phyloP scores from a whole-genome alignment of 257 asterid genomes.

The Petrea volubilis region DNA sequence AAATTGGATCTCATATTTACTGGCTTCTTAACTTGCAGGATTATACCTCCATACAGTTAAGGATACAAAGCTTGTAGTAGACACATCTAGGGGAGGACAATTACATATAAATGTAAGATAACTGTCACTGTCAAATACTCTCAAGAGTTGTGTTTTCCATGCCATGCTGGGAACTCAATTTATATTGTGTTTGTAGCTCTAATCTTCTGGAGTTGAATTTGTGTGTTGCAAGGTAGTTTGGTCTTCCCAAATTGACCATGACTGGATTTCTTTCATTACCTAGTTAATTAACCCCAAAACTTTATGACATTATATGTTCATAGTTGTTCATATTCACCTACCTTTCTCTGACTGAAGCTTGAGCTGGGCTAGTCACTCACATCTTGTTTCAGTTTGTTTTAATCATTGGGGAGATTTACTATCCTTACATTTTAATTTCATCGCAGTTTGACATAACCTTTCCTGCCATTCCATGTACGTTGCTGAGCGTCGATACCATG shows the following conservation, averaged over 20 bases:
- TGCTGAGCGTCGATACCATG: conserved; percentile 95
- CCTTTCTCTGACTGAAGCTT: neutral
- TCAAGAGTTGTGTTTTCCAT: conserved; percentile 1
- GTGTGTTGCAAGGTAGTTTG: conserved; percentile 7
- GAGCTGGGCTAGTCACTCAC: neutral
- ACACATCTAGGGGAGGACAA: conserved; percentile 94
- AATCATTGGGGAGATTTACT: conserved; percentile 13
- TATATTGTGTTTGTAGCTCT: neutral
- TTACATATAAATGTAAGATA: conserved; percentile 75
- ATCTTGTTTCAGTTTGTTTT: conserved; percentile 16
- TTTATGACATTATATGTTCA: neutral
- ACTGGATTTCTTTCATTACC: neutral
- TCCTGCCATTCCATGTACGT: conserved; percentile 81
- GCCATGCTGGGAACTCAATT: conserved; percentile 12
- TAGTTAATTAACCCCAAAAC: neutral
- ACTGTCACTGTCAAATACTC: conserved; percentile 11
- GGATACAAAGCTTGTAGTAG: conserved; percentile 86
- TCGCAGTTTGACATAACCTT: conserved; percentile 95
- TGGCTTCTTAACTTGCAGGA: conserved; percentile 59
- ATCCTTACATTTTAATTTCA: conserved; percentile 12
- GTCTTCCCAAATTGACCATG: conserved; percentile 7
- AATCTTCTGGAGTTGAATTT: conserved; percentile 1
- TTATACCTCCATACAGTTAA: conserved; percentile 83
- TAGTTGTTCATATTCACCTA: neutral
- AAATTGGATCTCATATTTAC: conserved; percentile 13